These are phyloP conservation scores for Diaporthe longicolla DNA, from an alignment of 2,329 filamentous ascomycete genomes.

Conservation along the genomic window DNA sequence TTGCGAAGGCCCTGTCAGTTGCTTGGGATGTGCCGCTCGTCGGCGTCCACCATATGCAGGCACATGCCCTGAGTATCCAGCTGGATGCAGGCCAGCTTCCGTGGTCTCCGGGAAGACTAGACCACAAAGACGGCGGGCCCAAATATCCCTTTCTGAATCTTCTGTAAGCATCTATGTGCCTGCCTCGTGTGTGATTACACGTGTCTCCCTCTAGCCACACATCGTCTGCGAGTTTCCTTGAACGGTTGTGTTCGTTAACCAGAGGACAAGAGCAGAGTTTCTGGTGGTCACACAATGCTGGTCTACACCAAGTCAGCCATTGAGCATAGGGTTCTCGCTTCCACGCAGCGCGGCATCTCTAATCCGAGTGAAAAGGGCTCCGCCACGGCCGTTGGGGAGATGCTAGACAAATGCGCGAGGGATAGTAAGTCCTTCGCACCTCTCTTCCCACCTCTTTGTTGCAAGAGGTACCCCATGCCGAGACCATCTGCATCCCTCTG, in stretches of 20 bases:
- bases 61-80: conserved; percentile 89
- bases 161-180: conserved; percentile 58
- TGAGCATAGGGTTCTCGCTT: conserved; percentile 80
- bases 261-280: neutral
- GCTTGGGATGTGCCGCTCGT: conserved; percentile 88
- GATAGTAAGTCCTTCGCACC: conserved; percentile 52
- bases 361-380: conserved; percentile 25
- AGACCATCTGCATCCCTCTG: neutral
- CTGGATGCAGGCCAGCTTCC: conserved; percentile 74
- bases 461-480: neutral
- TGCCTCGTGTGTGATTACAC: neutral
- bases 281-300: conserved; percentile 72
- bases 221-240: neutral
- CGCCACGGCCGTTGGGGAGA: conserved; percentile 85
- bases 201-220: neutral
- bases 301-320: conserved; percentile 79
- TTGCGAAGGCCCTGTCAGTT: conserved; percentile 87
- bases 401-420: conserved; percentile 89
- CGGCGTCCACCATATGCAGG: conserved; percentile 97
- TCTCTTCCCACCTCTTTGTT: no score
- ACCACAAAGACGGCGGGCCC: neutral
- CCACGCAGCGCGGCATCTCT: conserved; percentile 69
- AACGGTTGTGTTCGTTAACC: neutral
- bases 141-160: conserved; percentile 89
- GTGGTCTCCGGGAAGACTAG: no score